Base-by-base conservation (phyloP, 2,329 filamentous ascomycete species). In the Aspergillus calidoustus region DNA sequence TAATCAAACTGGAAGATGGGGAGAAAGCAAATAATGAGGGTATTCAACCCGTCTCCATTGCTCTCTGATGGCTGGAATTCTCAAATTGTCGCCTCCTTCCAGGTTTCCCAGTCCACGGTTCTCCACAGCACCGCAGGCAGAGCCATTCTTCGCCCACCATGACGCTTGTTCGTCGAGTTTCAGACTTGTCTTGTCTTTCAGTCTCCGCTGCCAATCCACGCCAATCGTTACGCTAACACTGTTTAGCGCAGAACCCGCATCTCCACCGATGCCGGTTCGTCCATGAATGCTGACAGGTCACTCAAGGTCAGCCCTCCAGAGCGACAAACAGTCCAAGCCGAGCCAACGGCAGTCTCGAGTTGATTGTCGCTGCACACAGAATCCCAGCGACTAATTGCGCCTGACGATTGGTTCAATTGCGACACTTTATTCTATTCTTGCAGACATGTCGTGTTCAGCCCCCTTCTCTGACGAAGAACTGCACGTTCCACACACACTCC, bases 91-190 rank as follows among this genome's bases (percentile, higher is more conserved):
- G 34, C 34, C 34, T 41, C 34, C 34, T n/a, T 28, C 48, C 48
- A 51, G 17, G 22, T 51, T 51, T n/a, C 7, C 17, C n/a, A 49
- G 34, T 41, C 34, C 34, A 41, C 34, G 11, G 11, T 41, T 41
- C 34, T 41, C 34, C 34, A 41, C 34, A 41, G 4, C 11, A 41
- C 34, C 34, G 34, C 13, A 41, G 34, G 34, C 34, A 41, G 34
- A 41, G 34, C 34, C 34, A 41, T 41, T 41, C 31, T 41, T 41
- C 17, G 34, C 34, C 34, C 34, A 41, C 34, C 34, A 41, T 41
- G 34, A 41, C 34, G 34, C 34, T 41, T 15, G 41, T 47, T 54
- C 23, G 41, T 54, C 52, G 23, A 46, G 52, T 54, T 54, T 47
- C 52, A 54, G 52, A 28, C 31, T 15, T 46, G 38, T n/a, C 30